Evolutionary conservation across 768 basidiomycete genomes (phyloP).

Genomic region (Chalciporus piperatus): DNA sequence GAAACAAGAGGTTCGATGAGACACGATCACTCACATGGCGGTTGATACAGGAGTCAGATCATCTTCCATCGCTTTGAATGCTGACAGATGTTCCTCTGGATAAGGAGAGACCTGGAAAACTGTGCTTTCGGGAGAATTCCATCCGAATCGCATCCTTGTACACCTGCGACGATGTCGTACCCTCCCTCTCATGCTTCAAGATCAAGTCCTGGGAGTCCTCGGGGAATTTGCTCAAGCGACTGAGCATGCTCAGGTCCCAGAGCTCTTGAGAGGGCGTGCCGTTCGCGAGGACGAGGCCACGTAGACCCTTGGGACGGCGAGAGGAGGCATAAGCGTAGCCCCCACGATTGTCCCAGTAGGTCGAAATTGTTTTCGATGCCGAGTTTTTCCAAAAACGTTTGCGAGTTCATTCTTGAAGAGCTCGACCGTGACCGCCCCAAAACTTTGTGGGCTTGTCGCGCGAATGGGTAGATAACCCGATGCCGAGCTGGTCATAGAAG

Average conservation of each 20-base stretch:
- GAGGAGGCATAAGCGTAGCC: too few relatives aligned
- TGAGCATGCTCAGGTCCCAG: constrained; percentile 19
- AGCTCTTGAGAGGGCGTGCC: constrained; percentile 30
- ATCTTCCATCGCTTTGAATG: constrained; percentile 21
- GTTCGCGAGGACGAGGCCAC: constrained; percentile 33
- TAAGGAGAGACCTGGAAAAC: constrained; percentile 30
- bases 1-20: constrained; percentile 1
- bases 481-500: too few relatives aligned
- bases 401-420: too few relatives aligned
- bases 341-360: too few relatives aligned
- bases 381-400: too few relatives aligned
- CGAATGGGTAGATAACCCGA: too few relatives aligned
- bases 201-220: constrained; percentile 23
- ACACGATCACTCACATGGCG: constrained; percentile 29
- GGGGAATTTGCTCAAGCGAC: constrained; percentile 25
- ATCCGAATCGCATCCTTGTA: constrained; percentile 30
- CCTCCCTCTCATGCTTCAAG: constrained; percentile 29
- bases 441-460: too few relatives aligned
- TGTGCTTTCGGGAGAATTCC: constrained; percentile 31
- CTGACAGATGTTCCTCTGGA: constrained; percentile 28
- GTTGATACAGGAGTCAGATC: constrained; percentile 34
- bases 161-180: constrained; percentile 29
- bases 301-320: constrained; percentile 36
- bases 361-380: too few relatives aligned
- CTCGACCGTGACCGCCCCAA: too few relatives aligned